A percentile compares a stretch with the other conserved stretches of the same genome.
Conservation (phyloP, 768 basidiomycete genomes). For the Termitomyces sp. region DNA sequence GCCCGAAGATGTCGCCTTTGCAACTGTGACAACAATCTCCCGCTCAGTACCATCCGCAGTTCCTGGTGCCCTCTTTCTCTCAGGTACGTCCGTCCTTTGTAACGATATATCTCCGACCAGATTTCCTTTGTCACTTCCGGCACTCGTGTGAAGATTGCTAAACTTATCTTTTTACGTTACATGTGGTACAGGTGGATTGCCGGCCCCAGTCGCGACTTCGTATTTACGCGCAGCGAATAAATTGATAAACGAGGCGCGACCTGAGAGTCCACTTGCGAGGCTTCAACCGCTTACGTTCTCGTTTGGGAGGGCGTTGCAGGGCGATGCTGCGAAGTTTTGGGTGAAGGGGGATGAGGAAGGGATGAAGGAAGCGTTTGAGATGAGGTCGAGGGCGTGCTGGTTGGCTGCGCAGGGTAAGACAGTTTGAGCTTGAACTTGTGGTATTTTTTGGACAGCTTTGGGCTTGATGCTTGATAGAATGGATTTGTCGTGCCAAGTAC, state of each 20-base stretch:
- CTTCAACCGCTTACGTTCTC: conserved; percentile 44
- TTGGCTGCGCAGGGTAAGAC: conserved; percentile 32
- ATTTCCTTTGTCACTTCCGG: background rate
- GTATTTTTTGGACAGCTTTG: background rate
- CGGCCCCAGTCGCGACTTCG: conserved; percentile 30
- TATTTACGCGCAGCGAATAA: conserved; percentile 38
- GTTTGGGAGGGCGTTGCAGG: conserved; percentile 45
- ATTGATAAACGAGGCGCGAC: conserved; percentile 26
- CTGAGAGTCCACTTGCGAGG: conserved; percentile 28
- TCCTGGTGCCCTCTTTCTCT: conserved; percentile 44
- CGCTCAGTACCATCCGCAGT: conserved; percentile 40
- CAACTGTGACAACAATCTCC: conserved; percentile 38
- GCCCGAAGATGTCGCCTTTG: conserved; percentile 36
- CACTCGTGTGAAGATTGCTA: background rate
- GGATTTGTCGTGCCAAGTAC: background rate
- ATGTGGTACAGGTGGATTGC: conserved; percentile 31
- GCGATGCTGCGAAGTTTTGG: conserved; percentile 42
- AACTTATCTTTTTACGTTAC: background rate
- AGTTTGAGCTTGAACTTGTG: background rate
- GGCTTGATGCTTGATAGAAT: background rate
- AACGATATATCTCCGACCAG: background rate
- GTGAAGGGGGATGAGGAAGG: conserved; percentile 35
- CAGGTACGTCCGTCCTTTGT: conserved; percentile 25
- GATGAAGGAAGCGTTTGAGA: conserved; percentile 32
- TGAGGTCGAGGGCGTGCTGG: conserved; percentile 38